Evolutionary conservation across 2,329 filamentous ascomycete genomes (phyloP), one percentile per base, ranked within the genome.

Genomic region (Hymenoscyphus scutula): DNA sequence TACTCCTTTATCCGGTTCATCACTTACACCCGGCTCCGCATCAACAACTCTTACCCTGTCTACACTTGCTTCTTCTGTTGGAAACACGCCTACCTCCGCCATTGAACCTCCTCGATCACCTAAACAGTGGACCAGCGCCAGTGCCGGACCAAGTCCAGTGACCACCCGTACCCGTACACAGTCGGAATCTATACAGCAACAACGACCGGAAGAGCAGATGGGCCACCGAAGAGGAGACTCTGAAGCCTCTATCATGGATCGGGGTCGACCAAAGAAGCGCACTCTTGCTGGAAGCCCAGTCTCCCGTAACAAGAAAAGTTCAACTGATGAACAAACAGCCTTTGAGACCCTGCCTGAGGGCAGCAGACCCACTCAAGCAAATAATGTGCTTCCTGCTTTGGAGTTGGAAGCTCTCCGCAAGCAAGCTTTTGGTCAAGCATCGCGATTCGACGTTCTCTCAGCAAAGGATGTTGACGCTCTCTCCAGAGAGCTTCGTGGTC

Each of bases 401-500:
- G 86, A 89, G 60, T 72, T 85, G 15, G 74, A 74, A 10, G 75
- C 77, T 3, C 75, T 90, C 25, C 81, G 84, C 62, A 81, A 80
- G 66, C 86, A 89, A 70, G 87, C 87, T 1, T 75, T 85, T 41
- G 82, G 84, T 32, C 86, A 89, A 71, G 84, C 83, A 0, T 79
- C 82, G 41, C 79, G 84, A 32, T 90, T 89, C 65, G 85, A 89
- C 73, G 81, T 90, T n/a, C 78, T 90, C 25, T 78, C 77, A 55
- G 79, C 80, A 58, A 82, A 83, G 29, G 85, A 89, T 66, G 87
- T 89, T 15, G 86, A 89, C 58, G 77, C 78, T 19, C 79, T 92
- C 5, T 90, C 89, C 17, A 84, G 83, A 75, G 90, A 93, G 77
- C 86, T 92, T 60, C 85, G 87, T 57, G 85, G 83, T 62, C 80